Base-by-base conservation (phyloP, 441 rosid genomes). In the Omphalea diandra region DNA sequence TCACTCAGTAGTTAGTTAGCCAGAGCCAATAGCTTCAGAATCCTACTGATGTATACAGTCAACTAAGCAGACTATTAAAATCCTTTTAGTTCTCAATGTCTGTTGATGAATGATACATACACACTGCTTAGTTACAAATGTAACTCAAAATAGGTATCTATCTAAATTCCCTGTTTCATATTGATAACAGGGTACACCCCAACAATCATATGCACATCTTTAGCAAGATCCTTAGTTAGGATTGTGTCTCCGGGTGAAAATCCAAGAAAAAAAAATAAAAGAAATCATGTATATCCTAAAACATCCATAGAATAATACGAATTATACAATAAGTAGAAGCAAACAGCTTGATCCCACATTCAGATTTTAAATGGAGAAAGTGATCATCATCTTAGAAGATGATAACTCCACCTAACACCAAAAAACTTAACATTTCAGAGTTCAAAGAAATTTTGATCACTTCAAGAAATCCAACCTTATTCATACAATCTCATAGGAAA, bases 321-420 rank as follows among this genome's bases (percentile, higher is more conserved):
- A n/a, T n/a, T n/a, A n/a, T n/a, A n/a, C n/a, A n/a, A n/a, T n/a
- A n/a, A n/a, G n/a, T n/a, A n/a, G n/a, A n/a, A n/a, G n/a, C n/a
- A n/a, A 6, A 17, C 9, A 41, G 2, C 46, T 9, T 4, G 12
- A 41, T 41, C 12, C 46, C 46, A 43, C 14, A 2, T 43, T 14
- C 14, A 43, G 17, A 43, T 41, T 41, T 47, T 47, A 47, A 47
- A 49, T 15, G 9, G 2, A 8, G 7, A 20, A n/a, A 5, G 1
- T 49, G 0, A 24, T 22, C 0, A 24, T 9, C 9, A 53, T 53
- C 24, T 53, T 17, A 3, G 24, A 22, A 53, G 14, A 24, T 24
- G 57, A 53, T 53, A 53, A n/a, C 53, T 49, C 53, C 53, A 49
- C 20, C 53, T 49, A 61, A 38, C 65, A 63, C 52, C 32, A 41